A percentile compares a stretch with the other conserved stretches of the same genome.
These are phyloP conservation scores for Diaporthe australafricana DNA, from an alignment of 2,329 filamentous ascomycete genomes.

Conservation along the genomic window DNA sequence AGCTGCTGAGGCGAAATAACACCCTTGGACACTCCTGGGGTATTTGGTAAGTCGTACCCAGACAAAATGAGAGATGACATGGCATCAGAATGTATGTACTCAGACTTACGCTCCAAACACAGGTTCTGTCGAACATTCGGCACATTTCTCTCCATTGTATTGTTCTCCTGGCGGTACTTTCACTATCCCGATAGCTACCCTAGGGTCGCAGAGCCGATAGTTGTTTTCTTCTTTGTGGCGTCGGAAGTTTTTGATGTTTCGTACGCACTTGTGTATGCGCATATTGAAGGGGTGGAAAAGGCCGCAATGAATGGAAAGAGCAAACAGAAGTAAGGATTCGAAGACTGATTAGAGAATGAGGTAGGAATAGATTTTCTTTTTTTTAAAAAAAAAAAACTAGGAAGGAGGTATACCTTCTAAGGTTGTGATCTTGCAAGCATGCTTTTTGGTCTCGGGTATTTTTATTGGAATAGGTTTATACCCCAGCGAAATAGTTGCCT, in stretches of 20 bases:
- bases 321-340: background rate
- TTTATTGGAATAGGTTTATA: no score
- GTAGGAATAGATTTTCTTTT: no score
- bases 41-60: slow-evolving; percentile 32
- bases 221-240: slow-evolving; percentile 16
- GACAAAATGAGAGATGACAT: background rate
- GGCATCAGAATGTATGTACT: background rate
- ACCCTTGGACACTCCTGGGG: slow-evolving; percentile 34
- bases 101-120: background rate
- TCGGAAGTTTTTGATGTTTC: slow-evolving; percentile 13
- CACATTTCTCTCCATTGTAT: slow-evolving; percentile 12
- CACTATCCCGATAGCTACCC: slow-evolving; percentile 33
- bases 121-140: slow-evolving; percentile 28
- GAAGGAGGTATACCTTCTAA: no score
- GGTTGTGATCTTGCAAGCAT: no score
- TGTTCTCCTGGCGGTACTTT: slow-evolving; percentile 32
- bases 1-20: slow-evolving; percentile 31
- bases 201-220: slow-evolving; percentile 27
- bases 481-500: no score
- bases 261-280: slow-evolving; percentile 28
- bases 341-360: background rate
- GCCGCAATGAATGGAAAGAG: background rate
- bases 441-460: no score
- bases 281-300: background rate
- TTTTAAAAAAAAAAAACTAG: no score